Evolutionary conservation across 2,329 filamentous ascomycete species (phyloP).

Genomic region (Leptographium lundbergii): DNA sequence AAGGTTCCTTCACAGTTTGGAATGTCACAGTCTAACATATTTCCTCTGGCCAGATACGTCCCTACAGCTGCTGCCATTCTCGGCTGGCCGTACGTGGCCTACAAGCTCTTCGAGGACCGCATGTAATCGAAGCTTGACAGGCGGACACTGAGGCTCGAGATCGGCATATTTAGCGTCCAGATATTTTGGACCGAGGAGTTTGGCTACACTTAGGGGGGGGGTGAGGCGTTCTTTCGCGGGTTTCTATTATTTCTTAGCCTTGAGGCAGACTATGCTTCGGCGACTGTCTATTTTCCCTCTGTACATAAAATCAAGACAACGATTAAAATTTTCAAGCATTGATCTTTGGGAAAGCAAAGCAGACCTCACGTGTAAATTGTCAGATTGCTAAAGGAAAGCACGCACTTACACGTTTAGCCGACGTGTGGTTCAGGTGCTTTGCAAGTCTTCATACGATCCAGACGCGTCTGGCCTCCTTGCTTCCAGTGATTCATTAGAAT

Average conservation of each 20-base stretch:
- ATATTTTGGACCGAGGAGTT: background rate
- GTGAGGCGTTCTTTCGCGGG: background rate
- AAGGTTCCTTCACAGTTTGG: too few species aligned
- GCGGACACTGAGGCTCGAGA: background rate
- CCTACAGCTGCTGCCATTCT: slow-evolving; percentile 20
- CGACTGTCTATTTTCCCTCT: background rate
- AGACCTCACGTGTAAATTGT: background rate
- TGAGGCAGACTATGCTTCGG: background rate
- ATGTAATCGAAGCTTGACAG: background rate
- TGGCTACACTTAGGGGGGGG: background rate
- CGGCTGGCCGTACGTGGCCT: slow-evolving; percentile 23
- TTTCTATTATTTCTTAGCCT: background rate
- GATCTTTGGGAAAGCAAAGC: background rate
- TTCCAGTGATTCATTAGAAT: too few species aligned
- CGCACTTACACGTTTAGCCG: too few species aligned
- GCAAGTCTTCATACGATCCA: too few species aligned
- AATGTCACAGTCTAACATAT: background rate
- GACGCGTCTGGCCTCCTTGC: too few species aligned
- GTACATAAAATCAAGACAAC: background rate
- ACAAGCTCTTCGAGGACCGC: background rate
- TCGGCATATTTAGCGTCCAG: background rate
- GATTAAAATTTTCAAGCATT: background rate
- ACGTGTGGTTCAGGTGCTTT: too few species aligned
- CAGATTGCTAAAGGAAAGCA: too few species aligned
- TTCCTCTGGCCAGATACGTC: slow-evolving; percentile 20